Evolutionary conservation across 352 stramenopile species (phyloP).

Genomic region (Bremia lactucae): DNA sequence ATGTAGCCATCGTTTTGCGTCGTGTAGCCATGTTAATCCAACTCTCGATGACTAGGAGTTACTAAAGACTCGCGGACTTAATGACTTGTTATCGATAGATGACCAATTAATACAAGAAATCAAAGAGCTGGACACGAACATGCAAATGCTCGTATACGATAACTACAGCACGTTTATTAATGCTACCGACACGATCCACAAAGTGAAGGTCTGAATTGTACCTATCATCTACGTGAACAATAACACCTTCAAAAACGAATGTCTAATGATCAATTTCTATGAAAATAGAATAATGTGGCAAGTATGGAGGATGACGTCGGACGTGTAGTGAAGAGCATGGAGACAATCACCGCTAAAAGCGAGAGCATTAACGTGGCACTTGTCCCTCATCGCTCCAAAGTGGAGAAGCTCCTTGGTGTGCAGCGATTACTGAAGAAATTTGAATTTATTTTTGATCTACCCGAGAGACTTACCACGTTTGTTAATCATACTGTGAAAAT

Average conservation of each 20-base stretch:
- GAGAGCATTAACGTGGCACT: slow-evolving; percentile 85
- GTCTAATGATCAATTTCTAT: background rate
- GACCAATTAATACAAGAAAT: slow-evolving; percentile 82
- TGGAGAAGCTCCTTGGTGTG: slow-evolving; percentile 96
- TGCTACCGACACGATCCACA: slow-evolving; percentile 97
- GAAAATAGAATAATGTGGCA: slow-evolving; percentile 74
- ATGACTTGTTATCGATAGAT: slow-evolving; percentile 61
- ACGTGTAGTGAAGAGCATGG: slow-evolving; percentile 80
- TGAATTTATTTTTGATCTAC: slow-evolving; percentile 96
- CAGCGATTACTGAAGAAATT: slow-evolving; percentile 92
- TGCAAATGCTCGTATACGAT: slow-evolving; percentile 99
- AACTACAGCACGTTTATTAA: slow-evolving; percentile 99
- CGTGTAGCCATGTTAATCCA: background rate
- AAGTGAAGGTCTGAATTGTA: slow-evolving; percentile 71
- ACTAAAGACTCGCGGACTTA: slow-evolving; percentile 44
- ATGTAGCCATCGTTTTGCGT: background rate
- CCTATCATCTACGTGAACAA: background rate
- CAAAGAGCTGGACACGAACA: slow-evolving; percentile 94
- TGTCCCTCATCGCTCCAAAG: slow-evolving; percentile 71
- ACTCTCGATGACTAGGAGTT: slow-evolving; percentile 35
- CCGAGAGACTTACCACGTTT: slow-evolving; percentile 70
- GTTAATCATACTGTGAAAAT: background rate
- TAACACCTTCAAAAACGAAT: background rate
- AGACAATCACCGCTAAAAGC: slow-evolving; percentile 79
- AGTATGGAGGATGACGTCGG: slow-evolving; percentile 87